A percentile compares a stretch with the other conserved stretches of the same genome.
These are phyloP conservation scores for Aspergillus persii DNA, from an alignment of 2,329 filamentous ascomycete species.

Conservation along the genomic window DNA sequence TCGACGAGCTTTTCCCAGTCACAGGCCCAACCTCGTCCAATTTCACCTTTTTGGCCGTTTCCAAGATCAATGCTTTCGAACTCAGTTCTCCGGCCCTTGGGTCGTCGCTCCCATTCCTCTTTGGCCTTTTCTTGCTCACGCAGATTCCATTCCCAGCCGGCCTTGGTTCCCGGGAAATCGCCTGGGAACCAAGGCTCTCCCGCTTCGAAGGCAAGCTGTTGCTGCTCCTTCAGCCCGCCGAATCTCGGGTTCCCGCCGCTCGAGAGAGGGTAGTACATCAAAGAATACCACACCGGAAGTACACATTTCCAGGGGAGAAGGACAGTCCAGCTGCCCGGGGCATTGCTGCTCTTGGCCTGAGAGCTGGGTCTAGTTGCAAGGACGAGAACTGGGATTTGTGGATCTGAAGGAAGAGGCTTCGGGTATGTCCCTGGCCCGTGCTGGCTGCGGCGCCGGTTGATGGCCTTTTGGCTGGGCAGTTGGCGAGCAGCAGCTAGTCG, in stretches of 20 bases:
- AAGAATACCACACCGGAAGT: constrained; percentile 75
- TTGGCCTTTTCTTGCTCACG: constrained; percentile 60
- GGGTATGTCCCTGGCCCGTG: constrained; percentile 64
- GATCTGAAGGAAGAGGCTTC: constrained; percentile 59
- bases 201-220: constrained; percentile 79
- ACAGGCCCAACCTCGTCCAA: constrained; percentile 78
- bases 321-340: constrained; percentile 74
- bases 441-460: constrained; percentile 72
- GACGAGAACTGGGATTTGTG: constrained; percentile 73
- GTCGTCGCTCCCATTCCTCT: constrained; percentile 69
- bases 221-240: constrained; percentile 74
- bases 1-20: constrained; percentile 73
- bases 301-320: constrained; percentile 91
- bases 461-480: constrained; percentile 71
- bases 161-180: constrained; percentile 75
- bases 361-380: constrained; percentile 56
- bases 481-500: constrained; percentile 65
- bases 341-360: constrained; percentile 42
- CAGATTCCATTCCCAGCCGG: constrained; percentile 76
- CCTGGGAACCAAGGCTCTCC: constrained; percentile 79
- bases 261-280: constrained; percentile 78
- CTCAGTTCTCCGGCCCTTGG: constrained; percentile 75
- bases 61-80: constrained; percentile 76
- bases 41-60: constrained; percentile 71
- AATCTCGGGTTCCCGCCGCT: constrained; percentile 79